These are phyloP conservation scores for Thymus mandschuricus DNA, from an alignment of 257 asterid genomes.

Conservation along the genomic window DNA sequence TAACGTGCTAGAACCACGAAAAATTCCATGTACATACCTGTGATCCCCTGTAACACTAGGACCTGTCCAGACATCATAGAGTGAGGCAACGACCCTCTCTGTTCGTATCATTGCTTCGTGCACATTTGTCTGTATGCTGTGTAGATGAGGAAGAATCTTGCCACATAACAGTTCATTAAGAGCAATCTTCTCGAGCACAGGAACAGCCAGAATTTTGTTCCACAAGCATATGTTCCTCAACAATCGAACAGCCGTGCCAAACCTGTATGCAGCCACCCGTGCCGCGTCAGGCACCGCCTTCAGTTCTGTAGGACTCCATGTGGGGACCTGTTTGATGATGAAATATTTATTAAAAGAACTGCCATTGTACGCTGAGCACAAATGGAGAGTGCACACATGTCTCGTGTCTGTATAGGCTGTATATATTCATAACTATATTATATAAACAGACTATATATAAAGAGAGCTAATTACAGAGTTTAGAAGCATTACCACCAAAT, in stretches of 20 bases:
- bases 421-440: too few species aligned
- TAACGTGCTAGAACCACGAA: slow-evolving; percentile 6
- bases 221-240: slow-evolving; percentile 86
- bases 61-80: slow-evolving; percentile 88
- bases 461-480: slow-evolving; percentile 4
- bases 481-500: slow-evolving; percentile 57
- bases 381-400: neutral
- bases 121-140: slow-evolving; percentile 67
- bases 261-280: slow-evolving; percentile 83
- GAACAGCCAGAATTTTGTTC: slow-evolving; percentile 72
- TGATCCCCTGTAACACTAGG: slow-evolving; percentile 60
- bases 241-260: slow-evolving; percentile 82
- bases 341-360: neutral
- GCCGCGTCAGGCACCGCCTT: slow-evolving; percentile 88
- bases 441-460: neutral
- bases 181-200: slow-evolving; percentile 77
- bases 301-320: slow-evolving; percentile 76
- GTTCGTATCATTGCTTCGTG: slow-evolving; percentile 80
- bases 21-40: slow-evolving; percentile 48
- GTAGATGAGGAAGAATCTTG: slow-evolving; percentile 92
- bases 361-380: neutral
- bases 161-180: slow-evolving; percentile 76
- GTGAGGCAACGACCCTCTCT: slow-evolving; percentile 78
- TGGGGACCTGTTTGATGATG: slow-evolving; percentile 61
- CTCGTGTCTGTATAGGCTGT: neutral